These are phyloP conservation scores for Ganoderma multipileum DNA, from an alignment of 1,284 basidiomycete genomes.

Conservation along the genomic window DNA sequence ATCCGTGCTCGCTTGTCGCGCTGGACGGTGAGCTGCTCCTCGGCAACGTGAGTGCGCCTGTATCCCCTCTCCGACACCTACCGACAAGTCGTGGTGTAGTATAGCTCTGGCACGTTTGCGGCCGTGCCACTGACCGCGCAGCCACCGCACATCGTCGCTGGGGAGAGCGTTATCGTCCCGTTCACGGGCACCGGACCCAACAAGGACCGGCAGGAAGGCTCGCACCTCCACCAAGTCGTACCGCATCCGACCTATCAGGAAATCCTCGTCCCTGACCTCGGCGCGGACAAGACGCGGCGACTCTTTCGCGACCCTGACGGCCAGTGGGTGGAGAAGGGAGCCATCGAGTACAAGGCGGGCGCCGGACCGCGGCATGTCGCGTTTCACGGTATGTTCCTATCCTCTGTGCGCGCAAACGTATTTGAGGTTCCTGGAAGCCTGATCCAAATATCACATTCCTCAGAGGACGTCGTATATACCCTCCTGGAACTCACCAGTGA, in stretches of 20 bases:
- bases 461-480: conserved; percentile 60
- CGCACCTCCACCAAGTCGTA: conserved; percentile 75
- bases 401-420: background rate
- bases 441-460: background rate
- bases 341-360: conserved; percentile 56
- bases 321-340: conserved; percentile 52
- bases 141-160: conserved; percentile 49
- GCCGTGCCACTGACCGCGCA: conserved; percentile 55
- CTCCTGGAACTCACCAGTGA: conserved; percentile 68
- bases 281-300: conserved; percentile 68
- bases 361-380: conserved; percentile 74
- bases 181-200: conserved; percentile 63
- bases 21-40: conserved; percentile 59
- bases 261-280: conserved; percentile 75
- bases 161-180: conserved; percentile 9
- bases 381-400: conserved; percentile 55
- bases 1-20: conserved; percentile 65
- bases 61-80: background rate
- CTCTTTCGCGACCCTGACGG: conserved; percentile 51
- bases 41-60: conserved; percentile 66
- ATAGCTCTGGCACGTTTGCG: conserved; percentile 62
- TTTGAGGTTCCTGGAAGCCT: background rate
- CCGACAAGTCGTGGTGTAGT: conserved; percentile 47
- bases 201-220: conserved; percentile 61
- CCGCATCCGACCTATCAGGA: conserved; percentile 53